Base-by-base conservation (phyloP, 257 asterid species). In the Primulina tabacum region DNA sequence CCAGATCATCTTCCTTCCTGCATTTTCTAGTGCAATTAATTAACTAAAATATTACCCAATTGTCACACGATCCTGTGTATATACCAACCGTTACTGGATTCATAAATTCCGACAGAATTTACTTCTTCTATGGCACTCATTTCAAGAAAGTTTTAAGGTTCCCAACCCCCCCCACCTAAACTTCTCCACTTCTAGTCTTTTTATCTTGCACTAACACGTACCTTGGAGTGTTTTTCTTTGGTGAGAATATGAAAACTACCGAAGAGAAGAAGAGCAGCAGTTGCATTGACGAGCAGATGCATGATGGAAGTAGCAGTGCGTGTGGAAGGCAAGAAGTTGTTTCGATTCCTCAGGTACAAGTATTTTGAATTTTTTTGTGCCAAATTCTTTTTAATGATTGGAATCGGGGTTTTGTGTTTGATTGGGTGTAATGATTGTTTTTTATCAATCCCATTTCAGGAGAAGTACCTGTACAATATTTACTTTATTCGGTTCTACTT, bases 71-170 rank as follows among this genome's bases (percentile, higher is more conserved):
- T 43, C 2, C 53, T 43, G 6, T 43, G 6, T 43, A 11, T 12
- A 7, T 14, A 62, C 29, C 80, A 76, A 67, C 77, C 0, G 20
- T 76, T 67, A 38, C 71, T 61, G 10, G 14, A 67, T 71, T 60
- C 70, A 50, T 60, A 52, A 59, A 71, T 12, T 71, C 32, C 28
- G 28, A 64, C 28, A 30, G 14, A 47, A 64, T 21, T 37, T 26
- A 28, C 65, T 62, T 7, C 29, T 59, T 37, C 55, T 16, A 24
- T 9, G 4, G 53, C 53, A 7, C 64, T 28, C 29, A 18, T 20
- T 24, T 47, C 21, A 29, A 33, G 28, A 50, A 30, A 29, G 17
- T 6, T 14, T 32, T n/a, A 30, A 70, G 56, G 60, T 21, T 50
- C 12, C 17, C n/a, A n/a, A n/a, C n/a, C n/a, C n/a, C n/a, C n/a